Evolutionary conservation across 2,329 filamentous ascomycete species (phyloP).

Genomic region (Exutisphaerella laricina): DNA sequence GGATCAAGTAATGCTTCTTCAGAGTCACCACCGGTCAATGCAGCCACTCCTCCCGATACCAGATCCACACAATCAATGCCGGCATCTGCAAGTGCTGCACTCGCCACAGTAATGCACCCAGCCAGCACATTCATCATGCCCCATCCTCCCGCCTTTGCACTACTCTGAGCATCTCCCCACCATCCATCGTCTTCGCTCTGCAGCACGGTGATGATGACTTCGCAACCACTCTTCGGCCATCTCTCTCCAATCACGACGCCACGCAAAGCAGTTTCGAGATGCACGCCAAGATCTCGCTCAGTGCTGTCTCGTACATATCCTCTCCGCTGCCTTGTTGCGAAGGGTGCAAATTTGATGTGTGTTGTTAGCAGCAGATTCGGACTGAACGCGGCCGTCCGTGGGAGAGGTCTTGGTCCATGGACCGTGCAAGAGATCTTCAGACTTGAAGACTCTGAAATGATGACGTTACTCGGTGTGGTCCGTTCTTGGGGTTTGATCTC

Average conservation of each 20-base stretch:
- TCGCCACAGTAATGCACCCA: slow-evolving; percentile 88
- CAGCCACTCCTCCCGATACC: slow-evolving; percentile 82
- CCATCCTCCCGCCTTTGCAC: slow-evolving; percentile 53
- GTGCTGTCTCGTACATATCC: slow-evolving; percentile 80
- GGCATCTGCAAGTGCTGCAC: slow-evolving; percentile 86
- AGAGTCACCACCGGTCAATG: slow-evolving; percentile 52
- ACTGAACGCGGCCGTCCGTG: slow-evolving; percentile 83
- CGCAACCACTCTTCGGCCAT: slow-evolving; percentile 98
- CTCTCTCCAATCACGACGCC: slow-evolving; percentile 87
- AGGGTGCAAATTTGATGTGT: slow-evolving; percentile 94
- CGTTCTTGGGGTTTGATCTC: slow-evolving; percentile 48
- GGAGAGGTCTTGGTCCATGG: slow-evolving; percentile 85
- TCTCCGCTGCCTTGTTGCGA: slow-evolving; percentile 74
- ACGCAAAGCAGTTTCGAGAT: slow-evolving; percentile 83
- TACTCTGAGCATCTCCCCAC: slow-evolving; percentile 50
- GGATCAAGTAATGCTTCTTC: slow-evolving; percentile 66
- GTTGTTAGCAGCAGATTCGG: slow-evolving; percentile 87
- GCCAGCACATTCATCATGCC: slow-evolving; percentile 87
- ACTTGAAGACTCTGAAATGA: slow-evolving; percentile 55
- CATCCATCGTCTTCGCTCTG: slow-evolving; percentile 83
- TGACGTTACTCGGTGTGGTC: slow-evolving; percentile 37
- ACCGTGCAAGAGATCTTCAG: slow-evolving; percentile 91
- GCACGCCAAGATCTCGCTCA: slow-evolving; percentile 84
- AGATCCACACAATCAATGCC: slow-evolving; percentile 94
- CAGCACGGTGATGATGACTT: slow-evolving; percentile 85